Evolutionary conservation across 768 basidiomycete genomes (phyloP).

Genomic region (Phanerochaete sordida): DNA sequence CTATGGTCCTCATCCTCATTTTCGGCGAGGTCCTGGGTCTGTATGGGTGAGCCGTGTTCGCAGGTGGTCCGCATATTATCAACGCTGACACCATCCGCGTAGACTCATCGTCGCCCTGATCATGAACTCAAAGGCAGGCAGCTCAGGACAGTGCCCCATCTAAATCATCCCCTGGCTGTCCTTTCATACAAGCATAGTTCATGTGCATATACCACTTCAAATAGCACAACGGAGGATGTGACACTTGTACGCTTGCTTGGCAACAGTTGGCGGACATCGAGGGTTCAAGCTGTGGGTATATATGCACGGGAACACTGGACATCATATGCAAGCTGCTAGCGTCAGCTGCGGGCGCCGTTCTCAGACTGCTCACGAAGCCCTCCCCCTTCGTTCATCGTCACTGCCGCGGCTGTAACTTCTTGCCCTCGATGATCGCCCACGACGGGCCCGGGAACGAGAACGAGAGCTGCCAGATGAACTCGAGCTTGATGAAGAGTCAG

Average conservation of each 20-base stretch:
- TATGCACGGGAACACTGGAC: too few species aligned
- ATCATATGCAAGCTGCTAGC: too few species aligned
- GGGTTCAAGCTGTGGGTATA: too few species aligned
- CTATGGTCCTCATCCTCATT: constrained; percentile 95
- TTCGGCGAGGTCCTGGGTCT: constrained; percentile 89
- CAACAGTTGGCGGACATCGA: too few species aligned
- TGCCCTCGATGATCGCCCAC: constrained; percentile 13
- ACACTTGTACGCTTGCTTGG: background rate
- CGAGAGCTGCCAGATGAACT: constrained; percentile 39
- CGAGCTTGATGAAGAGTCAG: constrained; percentile 40
- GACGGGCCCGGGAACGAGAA: constrained; percentile 27
- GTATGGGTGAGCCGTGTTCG: constrained; percentile 57
- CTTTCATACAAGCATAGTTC: background rate
- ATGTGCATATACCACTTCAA: constrained; percentile 3
- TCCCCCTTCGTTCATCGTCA: constrained; percentile 6
- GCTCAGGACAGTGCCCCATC: constrained; percentile 10
- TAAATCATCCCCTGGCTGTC: background rate
- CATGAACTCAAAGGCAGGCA: constrained; percentile 77
- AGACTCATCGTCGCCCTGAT: constrained; percentile 88
- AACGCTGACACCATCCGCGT: background rate
- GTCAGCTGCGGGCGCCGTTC: constrained; percentile 1
- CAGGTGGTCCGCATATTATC: background rate
- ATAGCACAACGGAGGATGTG: background rate
- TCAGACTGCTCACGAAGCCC: background rate
- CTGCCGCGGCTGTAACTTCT: constrained; percentile 20